Evolutionary conservation across 257 asterid species (phyloP).

Genomic region (Rehmannia glutinosa): DNA sequence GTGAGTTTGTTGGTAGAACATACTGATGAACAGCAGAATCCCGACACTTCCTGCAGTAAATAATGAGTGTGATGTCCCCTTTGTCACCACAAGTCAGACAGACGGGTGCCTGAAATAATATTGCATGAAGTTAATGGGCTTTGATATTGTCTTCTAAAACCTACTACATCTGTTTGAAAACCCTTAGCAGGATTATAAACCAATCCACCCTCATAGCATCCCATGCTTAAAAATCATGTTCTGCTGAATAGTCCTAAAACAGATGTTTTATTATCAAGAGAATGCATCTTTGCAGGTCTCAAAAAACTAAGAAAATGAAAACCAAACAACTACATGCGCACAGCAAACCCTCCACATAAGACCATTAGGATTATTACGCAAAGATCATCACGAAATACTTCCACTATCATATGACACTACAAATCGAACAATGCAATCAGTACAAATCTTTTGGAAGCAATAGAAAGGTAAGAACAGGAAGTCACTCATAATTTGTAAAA

Average conservation of each 20-base stretch:
- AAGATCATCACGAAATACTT: neutral
- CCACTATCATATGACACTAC: neutral
- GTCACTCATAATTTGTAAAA: neutral
- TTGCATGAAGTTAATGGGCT: neutral
- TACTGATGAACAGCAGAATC: slow-evolving; percentile 24
- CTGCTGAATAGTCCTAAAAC: neutral
- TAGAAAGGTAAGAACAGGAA: neutral
- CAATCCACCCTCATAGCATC: neutral
- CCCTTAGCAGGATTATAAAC: neutral
- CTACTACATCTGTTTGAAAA: neutral
- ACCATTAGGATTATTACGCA: neutral
- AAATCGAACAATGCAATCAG: neutral
- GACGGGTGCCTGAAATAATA: slow-evolving; percentile 15
- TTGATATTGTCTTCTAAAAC: neutral
- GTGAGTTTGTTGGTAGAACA: neutral
- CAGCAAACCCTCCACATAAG: neutral
- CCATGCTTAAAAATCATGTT: neutral
- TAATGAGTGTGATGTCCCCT: slow-evolving; percentile 14
- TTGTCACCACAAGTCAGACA: slow-evolving; percentile 24
- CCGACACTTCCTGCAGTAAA: slow-evolving; percentile 23
- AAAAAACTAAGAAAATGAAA: neutral
- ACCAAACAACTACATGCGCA: neutral
- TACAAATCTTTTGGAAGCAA: neutral
- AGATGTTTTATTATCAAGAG: neutral
- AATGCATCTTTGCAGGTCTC: neutral